A percentile compares a stretch with the other conserved stretches of the same genome.
Evolutionary conservation across 495 filamentous ascomycete genomes (phyloP).

Genomic region (Corynascus novoguineensis): DNA sequence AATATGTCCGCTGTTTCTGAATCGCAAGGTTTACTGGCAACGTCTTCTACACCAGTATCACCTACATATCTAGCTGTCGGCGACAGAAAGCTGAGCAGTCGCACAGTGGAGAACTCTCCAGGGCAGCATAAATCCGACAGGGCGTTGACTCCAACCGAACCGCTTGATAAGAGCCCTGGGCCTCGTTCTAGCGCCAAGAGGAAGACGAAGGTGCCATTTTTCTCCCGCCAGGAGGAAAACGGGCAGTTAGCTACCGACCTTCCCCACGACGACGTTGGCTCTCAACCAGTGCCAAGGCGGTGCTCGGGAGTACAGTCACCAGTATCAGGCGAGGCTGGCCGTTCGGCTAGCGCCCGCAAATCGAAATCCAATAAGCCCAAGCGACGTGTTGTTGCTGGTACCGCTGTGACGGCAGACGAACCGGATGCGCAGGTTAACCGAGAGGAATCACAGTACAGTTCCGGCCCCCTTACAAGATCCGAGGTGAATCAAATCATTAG

Average conservation of each 20-base stretch:
- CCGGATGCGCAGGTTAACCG: background rate
- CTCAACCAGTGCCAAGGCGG: background rate
- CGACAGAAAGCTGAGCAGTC: background rate
- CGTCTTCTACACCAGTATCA: background rate
- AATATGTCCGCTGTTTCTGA: background rate
- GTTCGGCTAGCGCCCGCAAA: background rate
- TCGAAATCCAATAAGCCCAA: slow-evolving; percentile 2
- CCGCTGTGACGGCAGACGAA: background rate
- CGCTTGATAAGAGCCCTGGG: background rate
- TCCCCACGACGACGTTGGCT: slow-evolving; percentile 6
- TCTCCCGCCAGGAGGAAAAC: slow-evolving; percentile 13
- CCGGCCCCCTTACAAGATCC: slow-evolving; percentile 26
- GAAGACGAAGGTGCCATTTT: slow-evolving; percentile 16
- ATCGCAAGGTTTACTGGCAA: background rate
- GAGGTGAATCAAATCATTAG: slow-evolving; percentile 31
- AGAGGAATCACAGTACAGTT: slow-evolving; percentile 16
- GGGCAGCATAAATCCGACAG: background rate
- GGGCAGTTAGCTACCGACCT: slow-evolving; percentile 11
- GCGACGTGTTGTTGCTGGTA: background rate
- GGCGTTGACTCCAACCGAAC: background rate
- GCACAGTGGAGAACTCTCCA: background rate
- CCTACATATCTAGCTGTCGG: background rate
- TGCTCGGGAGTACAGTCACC: background rate
- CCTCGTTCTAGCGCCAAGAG: background rate
- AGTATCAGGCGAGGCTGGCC: background rate